Conservation (phyloP, 2,329 filamentous ascomycete species). For the Sordariomycetes sp. region DNA sequence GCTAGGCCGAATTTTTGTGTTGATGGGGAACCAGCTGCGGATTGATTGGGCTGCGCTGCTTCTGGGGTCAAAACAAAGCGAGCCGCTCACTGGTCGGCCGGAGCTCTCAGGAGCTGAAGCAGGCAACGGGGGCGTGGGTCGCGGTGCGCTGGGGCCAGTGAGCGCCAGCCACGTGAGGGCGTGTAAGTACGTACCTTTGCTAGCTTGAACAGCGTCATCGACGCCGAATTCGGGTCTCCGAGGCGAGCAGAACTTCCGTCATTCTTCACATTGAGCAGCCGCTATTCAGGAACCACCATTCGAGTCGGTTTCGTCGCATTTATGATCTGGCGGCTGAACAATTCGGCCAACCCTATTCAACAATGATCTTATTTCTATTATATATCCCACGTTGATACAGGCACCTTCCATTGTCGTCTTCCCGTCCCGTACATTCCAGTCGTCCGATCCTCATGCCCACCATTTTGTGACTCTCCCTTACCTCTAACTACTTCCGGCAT, state of each 20-base stretch:
- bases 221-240: not conserved
- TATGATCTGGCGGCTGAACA: not conserved
- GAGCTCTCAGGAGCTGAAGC: not conserved
- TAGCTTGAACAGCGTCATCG: not conserved
- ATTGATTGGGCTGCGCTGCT: constrained; percentile 3
- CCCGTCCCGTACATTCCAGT: not conserved
- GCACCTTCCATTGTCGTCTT: not conserved
- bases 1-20: not conserved
- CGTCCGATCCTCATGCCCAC: not conserved
- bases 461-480: not conserved
- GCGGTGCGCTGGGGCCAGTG: not conserved
- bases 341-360: not conserved
- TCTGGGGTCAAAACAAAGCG: constrained; percentile 4
- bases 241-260: not conserved
- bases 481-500: not conserved
- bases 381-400: not conserved
- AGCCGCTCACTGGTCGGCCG: constrained; percentile 1
- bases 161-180: constrained; percentile 4
- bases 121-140: not conserved
- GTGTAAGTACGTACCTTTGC: not conserved
- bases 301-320: not conserved
- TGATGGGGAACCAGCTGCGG: not conserved
- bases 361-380: not conserved
- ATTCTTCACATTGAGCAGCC: not conserved
- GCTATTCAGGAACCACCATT: not conserved